phyloP scores from a whole-genome alignment of 2,329 filamentous ascomycete genomes.

The Diaporthe batatas region DNA sequence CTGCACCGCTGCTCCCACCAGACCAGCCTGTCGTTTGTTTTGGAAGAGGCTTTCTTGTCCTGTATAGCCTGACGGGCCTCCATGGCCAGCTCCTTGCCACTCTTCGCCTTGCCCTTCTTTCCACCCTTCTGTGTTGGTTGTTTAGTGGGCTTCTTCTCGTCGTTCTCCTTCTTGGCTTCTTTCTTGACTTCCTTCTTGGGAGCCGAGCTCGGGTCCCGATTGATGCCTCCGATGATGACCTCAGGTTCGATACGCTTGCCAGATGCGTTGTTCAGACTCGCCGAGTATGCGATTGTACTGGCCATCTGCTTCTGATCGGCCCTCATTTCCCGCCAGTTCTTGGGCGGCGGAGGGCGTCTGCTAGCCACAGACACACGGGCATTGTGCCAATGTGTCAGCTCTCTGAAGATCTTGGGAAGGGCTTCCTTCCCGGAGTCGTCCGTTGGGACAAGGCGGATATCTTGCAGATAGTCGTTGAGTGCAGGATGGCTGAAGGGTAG shows the following conservation, averaged over 20 bases:
- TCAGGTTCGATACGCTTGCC: conserved; percentile 76
- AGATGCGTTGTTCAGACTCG: conserved; percentile 74
- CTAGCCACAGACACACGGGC: conserved; percentile 63
- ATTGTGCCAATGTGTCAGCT: conserved; percentile 74
- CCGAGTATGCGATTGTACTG: conserved; percentile 77
- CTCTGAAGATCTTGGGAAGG: conserved; percentile 57
- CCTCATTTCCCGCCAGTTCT: conserved; percentile 53
- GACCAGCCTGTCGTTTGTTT: conserved; percentile 50
- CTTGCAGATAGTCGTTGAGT: conserved; percentile 60
- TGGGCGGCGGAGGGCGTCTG: conserved; percentile 49
- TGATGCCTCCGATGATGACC: conserved; percentile 65
- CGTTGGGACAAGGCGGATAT: conserved; percentile 55
- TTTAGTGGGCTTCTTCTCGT: conserved; percentile 38
- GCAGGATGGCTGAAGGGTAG: conserved; percentile 62
- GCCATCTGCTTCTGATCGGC: conserved; percentile 75
- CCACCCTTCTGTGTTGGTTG: conserved; percentile 41
- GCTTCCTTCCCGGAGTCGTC: conserved; percentile 45
- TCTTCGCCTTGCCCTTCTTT: conserved; percentile 46
- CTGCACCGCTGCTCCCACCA: conserved; percentile 61
- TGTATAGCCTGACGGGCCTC: conserved; percentile 52
- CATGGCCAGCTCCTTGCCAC: conserved; percentile 55
- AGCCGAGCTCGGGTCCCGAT: conserved; percentile 42
- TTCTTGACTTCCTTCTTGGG: conserved; percentile 43
- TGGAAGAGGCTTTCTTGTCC: conserved; percentile 50
- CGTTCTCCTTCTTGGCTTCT: conserved; percentile 45